A percentile compares a stretch with the other conserved stretches of the same genome.
phyloP scores from a whole-genome alignment of 352 stramenopile species.

The Globisporangium lucens region DNA sequence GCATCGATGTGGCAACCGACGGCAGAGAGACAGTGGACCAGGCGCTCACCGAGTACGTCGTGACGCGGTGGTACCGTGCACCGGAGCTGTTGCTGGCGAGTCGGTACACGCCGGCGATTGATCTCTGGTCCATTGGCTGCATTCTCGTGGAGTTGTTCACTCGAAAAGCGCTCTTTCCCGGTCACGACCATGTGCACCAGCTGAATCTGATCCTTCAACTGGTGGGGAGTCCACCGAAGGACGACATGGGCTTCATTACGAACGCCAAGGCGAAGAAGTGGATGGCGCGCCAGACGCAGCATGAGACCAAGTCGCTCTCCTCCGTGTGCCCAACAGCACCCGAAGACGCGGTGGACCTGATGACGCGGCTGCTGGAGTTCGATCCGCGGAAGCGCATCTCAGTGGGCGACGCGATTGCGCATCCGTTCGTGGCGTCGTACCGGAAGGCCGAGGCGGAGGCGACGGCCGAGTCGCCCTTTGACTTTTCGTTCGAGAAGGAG shows the following conservation, averaged over 20 bases:
- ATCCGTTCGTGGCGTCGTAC: constrained; percentile 75
- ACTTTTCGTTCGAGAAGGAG: constrained; percentile 83
- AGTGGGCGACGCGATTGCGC: constrained; percentile 69
- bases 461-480: constrained; percentile 47
- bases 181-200: constrained; percentile 84
- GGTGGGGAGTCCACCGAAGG: constrained; percentile 53
- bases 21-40: constrained; percentile 39
- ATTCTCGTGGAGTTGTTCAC: constrained; percentile 98
- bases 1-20: constrained; percentile 49
- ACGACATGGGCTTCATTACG: constrained; percentile 79
- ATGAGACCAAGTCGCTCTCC: constrained; percentile 46
- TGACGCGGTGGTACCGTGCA: constrained; percentile 93
- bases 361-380: constrained; percentile 86
- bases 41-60: constrained; percentile 89
- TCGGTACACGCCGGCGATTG: constrained; percentile 93
- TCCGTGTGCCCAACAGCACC: constrained; percentile 57
- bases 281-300: constrained; percentile 71
- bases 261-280: constrained; percentile 83
- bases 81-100: constrained; percentile 93
- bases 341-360: constrained; percentile 73
- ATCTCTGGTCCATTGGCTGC: constrained; percentile 96
- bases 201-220: constrained; percentile 87
- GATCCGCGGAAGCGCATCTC: constrained; percentile 79
- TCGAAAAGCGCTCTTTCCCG: constrained; percentile 73
- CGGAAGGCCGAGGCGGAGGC: constrained; percentile 44